A percentile compares a stretch with the other conserved stretches of the same genome.
phyloP scores from a whole-genome alignment of 1,139 yeast species.

The Geotrichum histeridarum region DNA sequence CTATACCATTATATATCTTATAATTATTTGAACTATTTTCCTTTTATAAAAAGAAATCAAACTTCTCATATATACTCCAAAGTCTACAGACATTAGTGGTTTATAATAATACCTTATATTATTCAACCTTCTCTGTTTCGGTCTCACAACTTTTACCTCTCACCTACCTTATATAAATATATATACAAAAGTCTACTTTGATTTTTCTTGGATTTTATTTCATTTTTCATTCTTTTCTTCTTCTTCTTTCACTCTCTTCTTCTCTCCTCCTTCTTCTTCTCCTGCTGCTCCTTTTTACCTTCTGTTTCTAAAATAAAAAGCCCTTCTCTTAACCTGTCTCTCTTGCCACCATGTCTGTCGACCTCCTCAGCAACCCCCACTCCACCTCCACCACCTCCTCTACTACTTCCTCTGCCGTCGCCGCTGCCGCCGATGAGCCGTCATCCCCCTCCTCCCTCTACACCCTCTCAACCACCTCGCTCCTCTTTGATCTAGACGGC shows the following conservation, averaged over 20 bases:
- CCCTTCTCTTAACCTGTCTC: neutral
- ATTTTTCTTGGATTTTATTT: neutral
- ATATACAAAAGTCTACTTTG: neutral
- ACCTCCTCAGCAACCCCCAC: neutral
- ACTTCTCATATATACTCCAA: no score
- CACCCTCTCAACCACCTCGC: slow-evolving; percentile 2
- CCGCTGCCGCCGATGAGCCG: neutral
- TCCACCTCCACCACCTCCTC: neutral
- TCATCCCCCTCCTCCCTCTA: neutral
- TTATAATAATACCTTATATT: no score
- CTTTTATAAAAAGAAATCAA: no score
- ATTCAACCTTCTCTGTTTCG: no score
- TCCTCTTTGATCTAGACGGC: slow-evolving; percentile 79
- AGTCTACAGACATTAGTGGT: no score
- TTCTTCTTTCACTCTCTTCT: neutral
- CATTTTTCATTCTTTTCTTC: neutral
- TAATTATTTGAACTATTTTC: no score
- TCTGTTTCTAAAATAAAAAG: neutral
- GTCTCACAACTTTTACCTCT: no score
- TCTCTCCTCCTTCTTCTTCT: neutral
- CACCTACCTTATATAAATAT: neutral
- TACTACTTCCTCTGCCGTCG: neutral
- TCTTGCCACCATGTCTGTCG: neutral
- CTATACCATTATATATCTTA: no score
- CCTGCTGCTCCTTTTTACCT: neutral